Percentiles rank a stretch among this genome's conserved stretches.
These are phyloP conservation scores for Backusella luteola DNA, from an alignment of 192 early-diverging fungal species.

Conservation along the genomic window DNA sequence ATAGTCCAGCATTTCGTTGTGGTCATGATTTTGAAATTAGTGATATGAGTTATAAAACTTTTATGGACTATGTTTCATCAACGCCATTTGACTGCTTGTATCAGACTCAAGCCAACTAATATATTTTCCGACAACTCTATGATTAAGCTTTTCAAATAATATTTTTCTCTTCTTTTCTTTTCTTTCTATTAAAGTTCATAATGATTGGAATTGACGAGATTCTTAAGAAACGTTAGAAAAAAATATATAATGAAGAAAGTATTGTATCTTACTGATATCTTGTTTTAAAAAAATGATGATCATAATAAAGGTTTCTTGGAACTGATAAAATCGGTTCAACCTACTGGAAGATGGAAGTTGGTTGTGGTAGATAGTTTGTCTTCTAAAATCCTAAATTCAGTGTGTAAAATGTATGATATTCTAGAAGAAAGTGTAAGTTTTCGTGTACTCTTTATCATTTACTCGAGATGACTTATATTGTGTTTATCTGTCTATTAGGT, in stretches of 20 bases:
- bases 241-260: background rate
- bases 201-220: constrained; percentile 42
- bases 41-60: no score
- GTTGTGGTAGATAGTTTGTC: constrained; percentile 76
- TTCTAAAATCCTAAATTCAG: constrained; percentile 68
- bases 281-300: background rate
- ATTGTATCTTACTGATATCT: background rate
- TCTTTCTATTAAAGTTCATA: background rate
- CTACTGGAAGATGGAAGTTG: constrained; percentile 77
- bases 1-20: no score
- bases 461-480: background rate
- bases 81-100: background rate
- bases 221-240: constrained; percentile 29
- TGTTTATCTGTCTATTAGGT: constrained; percentile 7
- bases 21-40: no score
- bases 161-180: constrained; percentile 7
- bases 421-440: constrained; percentile 63
- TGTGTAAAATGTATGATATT: constrained; percentile 76
- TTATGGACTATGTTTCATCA: background rate
- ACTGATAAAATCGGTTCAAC: constrained; percentile 75
- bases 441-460: background rate
- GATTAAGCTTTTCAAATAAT: background rate
- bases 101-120: background rate
- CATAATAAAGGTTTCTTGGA: constrained; percentile 55
- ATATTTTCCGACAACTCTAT: background rate